Evolutionary conservation across 2,329 filamentous ascomycete genomes (phyloP).

Genomic region (Phialocephala subalpina): DNA sequence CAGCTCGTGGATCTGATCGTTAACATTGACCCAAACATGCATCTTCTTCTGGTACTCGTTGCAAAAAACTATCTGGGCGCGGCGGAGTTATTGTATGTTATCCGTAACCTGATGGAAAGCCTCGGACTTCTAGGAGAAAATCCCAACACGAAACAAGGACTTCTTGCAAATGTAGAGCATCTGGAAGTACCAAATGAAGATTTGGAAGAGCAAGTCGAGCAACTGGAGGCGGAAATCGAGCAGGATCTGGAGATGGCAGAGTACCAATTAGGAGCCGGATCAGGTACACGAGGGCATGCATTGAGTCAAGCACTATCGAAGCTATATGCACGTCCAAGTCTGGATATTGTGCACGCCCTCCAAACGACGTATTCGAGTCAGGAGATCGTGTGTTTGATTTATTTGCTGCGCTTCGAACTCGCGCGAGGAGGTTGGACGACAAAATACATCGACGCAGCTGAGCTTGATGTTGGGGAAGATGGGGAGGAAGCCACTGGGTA

Average conservation of each 20-base stretch:
- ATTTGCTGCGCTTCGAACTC: conserved; percentile 76
- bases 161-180: conserved; percentile 40
- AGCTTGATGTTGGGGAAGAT: conserved; percentile 55
- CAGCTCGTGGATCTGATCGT: conserved; percentile 69
- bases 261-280: conserved; percentile 70
- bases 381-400: conserved; percentile 75
- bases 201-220: conserved; percentile 50
- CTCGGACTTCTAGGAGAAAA: conserved; percentile 60
- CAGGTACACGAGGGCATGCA: conserved; percentile 67
- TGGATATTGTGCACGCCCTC: conserved; percentile 68
- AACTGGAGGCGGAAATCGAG: conserved; percentile 67
- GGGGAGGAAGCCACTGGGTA: conserved; percentile 57
- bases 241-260: conserved; percentile 73
- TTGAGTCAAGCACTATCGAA: conserved; percentile 75
- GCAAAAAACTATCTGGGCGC: conserved; percentile 71
- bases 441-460: conserved; percentile 68
- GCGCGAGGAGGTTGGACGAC: conserved; percentile 80
- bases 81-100: conserved; percentile 70
- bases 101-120: conserved; percentile 73
- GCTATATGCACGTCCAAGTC: conserved; percentile 69
- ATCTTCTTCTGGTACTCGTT: conserved; percentile 71
- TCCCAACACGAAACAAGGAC: conserved; percentile 31
- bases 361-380: conserved; percentile 69
- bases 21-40: conserved; percentile 72
- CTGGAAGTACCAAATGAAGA: conserved; percentile 28